Evolutionary conservation across 805 yeast genomes (phyloP).

Genomic region (Saccharomycopsis sp.): DNA sequence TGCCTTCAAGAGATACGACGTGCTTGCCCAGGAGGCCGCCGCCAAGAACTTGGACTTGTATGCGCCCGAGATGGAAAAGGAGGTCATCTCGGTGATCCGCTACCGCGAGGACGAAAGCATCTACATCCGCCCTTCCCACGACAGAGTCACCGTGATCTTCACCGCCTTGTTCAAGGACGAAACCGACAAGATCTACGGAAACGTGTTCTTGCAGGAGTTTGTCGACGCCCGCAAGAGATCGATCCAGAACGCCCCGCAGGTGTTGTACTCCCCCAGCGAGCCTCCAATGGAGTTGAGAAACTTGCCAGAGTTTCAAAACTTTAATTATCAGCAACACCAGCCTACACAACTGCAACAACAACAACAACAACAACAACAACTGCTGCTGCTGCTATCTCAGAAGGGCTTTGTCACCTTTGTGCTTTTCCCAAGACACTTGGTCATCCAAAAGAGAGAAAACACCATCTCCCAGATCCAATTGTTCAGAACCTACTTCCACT

Average conservation of each 20-base stretch:
- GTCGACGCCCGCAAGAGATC: conserved; percentile 94
- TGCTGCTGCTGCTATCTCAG: conserved; percentile 12
- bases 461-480: conserved; percentile 86
- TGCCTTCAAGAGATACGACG: conserved; percentile 75
- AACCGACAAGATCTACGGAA: conserved; percentile 86
- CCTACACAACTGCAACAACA: conserved; percentile 3
- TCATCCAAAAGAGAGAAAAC: conserved; percentile 62
- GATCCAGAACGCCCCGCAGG: conserved; percentile 98
- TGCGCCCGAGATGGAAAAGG: conserved; percentile 37
- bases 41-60: conserved; percentile 29
- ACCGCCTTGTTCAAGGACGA: conserved; percentile 93
- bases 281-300: conserved; percentile 82
- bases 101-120: conserved; percentile 93
- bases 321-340: conserved; percentile 24
- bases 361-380: too few species aligned
- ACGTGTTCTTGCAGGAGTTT: conserved; percentile 85
- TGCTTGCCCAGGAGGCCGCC: conserved; percentile 39
- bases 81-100: conserved; percentile 52
- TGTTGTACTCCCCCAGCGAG: conserved; percentile 76
- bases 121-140: conserved; percentile 84
- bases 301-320: conserved; percentile 28
- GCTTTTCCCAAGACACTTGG: conserved; percentile 72
- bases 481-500: conserved; percentile 95
- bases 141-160: conserved; percentile 93
- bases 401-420: conserved; percentile 59